Evolutionary conservation across 1,139 yeast species (phyloP).

Genomic region (Geotrichum citri-aurantii): DNA sequence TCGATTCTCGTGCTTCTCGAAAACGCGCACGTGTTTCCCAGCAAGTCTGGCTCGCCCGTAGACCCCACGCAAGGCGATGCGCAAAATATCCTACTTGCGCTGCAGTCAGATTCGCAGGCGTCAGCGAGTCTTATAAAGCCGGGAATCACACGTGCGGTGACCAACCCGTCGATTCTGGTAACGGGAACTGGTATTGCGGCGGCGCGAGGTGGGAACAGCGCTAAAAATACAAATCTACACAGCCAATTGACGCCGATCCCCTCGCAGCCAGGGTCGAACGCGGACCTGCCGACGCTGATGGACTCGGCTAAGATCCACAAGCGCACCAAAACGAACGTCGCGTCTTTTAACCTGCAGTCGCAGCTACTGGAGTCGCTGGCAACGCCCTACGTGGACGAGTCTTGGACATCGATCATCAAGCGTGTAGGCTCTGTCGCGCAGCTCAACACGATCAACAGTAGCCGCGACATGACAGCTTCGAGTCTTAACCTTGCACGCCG

Average conservation of each 20-base stretch:
- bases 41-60: constrained; percentile 6
- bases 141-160: constrained; percentile 2
- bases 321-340: constrained; percentile 24
- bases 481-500: constrained; percentile 4
- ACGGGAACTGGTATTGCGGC: background rate
- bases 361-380: constrained; percentile 32
- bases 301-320: constrained; percentile 19
- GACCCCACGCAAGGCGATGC: background rate
- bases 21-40: constrained; percentile 22
- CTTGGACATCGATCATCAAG: constrained; percentile 25
- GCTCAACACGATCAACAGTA: background rate
- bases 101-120: constrained; percentile 5
- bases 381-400: constrained; percentile 29
- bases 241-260: constrained; percentile 2
- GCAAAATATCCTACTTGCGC: constrained; percentile 11
- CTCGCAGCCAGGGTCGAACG: background rate
- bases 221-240: background rate
- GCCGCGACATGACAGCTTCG: constrained; percentile 2
- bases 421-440: constrained; percentile 22
- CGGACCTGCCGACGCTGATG: constrained; percentile 12
- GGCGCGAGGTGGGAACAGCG: background rate
- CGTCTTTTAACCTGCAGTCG: constrained; percentile 32
- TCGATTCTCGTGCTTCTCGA: constrained; percentile 23
- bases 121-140: constrained; percentile 8
- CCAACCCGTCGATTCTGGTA: constrained; percentile 15